Percentiles rank a stretch among this genome's conserved stretches.
Evolutionary conservation across 495 filamentous ascomycete species (phyloP).

Genomic region (Viridothelium virens): DNA sequence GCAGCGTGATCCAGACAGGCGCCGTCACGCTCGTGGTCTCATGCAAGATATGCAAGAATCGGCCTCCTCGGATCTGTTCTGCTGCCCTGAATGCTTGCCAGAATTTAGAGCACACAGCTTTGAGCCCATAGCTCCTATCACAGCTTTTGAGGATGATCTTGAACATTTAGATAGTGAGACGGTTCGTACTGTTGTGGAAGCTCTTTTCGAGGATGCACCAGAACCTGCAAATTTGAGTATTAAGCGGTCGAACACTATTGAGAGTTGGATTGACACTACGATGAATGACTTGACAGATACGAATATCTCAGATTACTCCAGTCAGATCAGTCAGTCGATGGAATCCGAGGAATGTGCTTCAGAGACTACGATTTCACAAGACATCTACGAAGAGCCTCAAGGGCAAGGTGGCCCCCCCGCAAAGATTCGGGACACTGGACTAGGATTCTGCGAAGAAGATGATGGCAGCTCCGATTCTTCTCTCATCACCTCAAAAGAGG

Average conservation of each 20-base stretch:
- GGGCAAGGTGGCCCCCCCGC: too few species aligned
- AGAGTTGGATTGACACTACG: not conserved
- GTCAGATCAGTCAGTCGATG: not conserved
- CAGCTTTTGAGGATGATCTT: not conserved
- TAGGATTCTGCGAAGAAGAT: not conserved
- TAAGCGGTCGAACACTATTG: not conserved
- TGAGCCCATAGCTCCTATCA: not conserved
- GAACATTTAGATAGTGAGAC: not conserved
- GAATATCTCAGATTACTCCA: not conserved
- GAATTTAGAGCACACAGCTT: not conserved
- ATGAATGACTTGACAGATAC: too few species aligned
- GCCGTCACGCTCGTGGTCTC: not conserved
- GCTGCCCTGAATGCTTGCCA: not conserved
- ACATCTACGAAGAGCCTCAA: too few species aligned
- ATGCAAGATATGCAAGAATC: conserved; percentile 8
- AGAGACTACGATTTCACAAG: too few species aligned
- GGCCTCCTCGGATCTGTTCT: not conserved
- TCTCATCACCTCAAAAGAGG: not conserved
- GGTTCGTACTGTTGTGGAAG: not conserved
- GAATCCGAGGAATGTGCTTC: too few species aligned
- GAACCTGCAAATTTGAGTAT: not conserved
- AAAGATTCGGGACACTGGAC: not conserved
- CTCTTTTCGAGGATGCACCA: not conserved
- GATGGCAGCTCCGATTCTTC: not conserved
- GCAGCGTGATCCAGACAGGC: not conserved